Percentiles rank a stretch among this genome's conserved stretches.
phyloP scores from a whole-genome alignment of 2,329 filamentous ascomycete species.

The Hymenoscyphus salicellus region DNA sequence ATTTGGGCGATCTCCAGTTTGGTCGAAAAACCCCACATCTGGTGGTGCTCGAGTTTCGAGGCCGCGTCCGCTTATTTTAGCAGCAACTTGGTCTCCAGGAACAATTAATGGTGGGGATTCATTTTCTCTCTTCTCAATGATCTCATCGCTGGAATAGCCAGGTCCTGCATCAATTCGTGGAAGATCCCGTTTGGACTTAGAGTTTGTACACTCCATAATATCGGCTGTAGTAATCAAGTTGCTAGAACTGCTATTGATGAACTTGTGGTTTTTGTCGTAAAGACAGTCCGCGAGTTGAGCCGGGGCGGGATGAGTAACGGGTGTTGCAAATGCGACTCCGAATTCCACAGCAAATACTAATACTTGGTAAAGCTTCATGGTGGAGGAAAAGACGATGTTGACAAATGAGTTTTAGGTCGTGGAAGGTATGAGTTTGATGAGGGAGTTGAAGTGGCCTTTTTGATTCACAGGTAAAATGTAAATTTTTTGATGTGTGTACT shows the following conservation, averaged over 20 bases:
- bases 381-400: no score
- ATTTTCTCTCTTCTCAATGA: background rate
- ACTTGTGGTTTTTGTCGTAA: slow-evolving; percentile 5
- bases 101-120: background rate
- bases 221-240: background rate
- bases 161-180: background rate
- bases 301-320: background rate
- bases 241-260: background rate
- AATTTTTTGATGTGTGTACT: no score
- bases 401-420: no score
- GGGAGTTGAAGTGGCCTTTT: no score
- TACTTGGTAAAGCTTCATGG: background rate
- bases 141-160: background rate
- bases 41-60: slow-evolving; percentile 1
- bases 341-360: background rate
- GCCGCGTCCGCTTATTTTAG: background rate
- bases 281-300: slow-evolving; percentile 8
- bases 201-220: background rate
- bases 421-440: no score
- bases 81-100: slow-evolving; percentile 2
- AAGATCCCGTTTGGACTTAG: background rate
- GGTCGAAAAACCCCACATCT: slow-evolving; percentile 1
- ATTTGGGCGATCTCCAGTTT: background rate
- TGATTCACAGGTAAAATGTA: no score
- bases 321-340: background rate